A percentile compares a stretch with the other conserved stretches of the same genome.
phyloP scores from a whole-genome alignment of 2,329 filamentous ascomycete species.

The Myriangium duriaei region DNA sequence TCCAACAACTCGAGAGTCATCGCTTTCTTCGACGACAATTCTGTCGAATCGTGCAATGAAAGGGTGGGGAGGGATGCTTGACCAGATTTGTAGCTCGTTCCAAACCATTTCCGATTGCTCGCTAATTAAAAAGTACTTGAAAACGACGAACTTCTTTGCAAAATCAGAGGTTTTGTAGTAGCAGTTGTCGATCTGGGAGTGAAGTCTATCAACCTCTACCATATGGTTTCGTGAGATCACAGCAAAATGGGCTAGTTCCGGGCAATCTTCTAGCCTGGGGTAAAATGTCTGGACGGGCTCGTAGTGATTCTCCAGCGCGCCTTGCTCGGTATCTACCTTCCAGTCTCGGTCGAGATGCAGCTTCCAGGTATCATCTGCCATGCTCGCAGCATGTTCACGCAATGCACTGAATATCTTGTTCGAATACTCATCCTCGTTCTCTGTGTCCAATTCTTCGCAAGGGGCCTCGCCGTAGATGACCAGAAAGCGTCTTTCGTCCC shows the following conservation, averaged over 20 bases:
- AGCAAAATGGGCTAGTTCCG: not conserved
- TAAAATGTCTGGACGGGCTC: not conserved
- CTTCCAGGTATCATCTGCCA: not conserved
- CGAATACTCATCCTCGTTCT: not conserved
- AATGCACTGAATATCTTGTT: not conserved
- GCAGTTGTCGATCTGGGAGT: not conserved
- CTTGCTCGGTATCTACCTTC: not conserved
- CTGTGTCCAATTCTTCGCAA: not conserved
- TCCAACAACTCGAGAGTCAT: not conserved
- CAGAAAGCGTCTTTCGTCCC: constrained; percentile 3
- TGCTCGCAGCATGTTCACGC: not conserved
- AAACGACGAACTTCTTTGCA: not conserved
- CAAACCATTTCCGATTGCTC: not conserved
- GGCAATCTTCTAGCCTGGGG: not conserved
- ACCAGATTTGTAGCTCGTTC: constrained; percentile 3
- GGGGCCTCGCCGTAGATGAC: not conserved
- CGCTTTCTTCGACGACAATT: constrained; percentile 2
- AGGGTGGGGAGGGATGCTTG: not conserved
- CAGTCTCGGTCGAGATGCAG: not conserved
- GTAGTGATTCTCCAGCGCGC: not conserved
- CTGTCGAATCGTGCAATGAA: not conserved
- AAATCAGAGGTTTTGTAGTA: not conserved
- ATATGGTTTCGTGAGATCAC: not conserved
- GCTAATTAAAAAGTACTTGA: constrained; percentile 1
- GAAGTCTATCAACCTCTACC: not conserved